Evolutionary conservation across 768 basidiomycete species (phyloP), one percentile per base, ranked within the genome.

Genomic region (Leccinum barrowsii): DNA sequence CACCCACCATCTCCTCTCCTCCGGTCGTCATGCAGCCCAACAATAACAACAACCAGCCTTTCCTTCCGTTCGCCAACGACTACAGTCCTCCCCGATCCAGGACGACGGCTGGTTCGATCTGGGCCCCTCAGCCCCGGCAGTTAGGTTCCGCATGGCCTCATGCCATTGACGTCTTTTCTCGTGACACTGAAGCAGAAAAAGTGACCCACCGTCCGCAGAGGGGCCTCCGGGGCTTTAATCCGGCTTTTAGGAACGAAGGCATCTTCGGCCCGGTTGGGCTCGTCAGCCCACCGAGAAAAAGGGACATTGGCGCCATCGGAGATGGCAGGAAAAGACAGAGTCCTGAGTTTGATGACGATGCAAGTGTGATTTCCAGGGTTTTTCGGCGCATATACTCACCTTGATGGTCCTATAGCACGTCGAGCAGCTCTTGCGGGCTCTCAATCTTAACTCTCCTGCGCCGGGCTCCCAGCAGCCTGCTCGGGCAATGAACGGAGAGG

Each of bases 101-200:
- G 63, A 76, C 81, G 24, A 71, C 69, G 0, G 73, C 75, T 34
- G 79, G 78, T 13, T 90, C 89, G 52, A 92, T 92, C 61, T 92
- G 90, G 90, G 90, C 90, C 1, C 90, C 90, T 7, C 88, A 87
- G 68, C 87, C 89, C 4, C 88, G 86, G 70, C 82, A 82, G 5
- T 79, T 82, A 15, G 86, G 86, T 19, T 67, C 77, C 5, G 80
- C 83, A 12, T 92, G 90, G 90, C 86, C 89, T 21, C 79, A 78
- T 59, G 76, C 86, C 37, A 73, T 87, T 35, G 85, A 87, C 58
- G 74, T 85, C 4, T 86, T 86, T 65, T 80, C 80, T 54, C 80
- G 82, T 35, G 78, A 77, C 22, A 75, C 77, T 8, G 83, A 83
- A 66, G 74, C 67, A 46, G 83, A 83, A 66, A 75, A 67, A 46